Conservation (phyloP, 306 rosid species). For the Ormosia semicastrata region DNA sequence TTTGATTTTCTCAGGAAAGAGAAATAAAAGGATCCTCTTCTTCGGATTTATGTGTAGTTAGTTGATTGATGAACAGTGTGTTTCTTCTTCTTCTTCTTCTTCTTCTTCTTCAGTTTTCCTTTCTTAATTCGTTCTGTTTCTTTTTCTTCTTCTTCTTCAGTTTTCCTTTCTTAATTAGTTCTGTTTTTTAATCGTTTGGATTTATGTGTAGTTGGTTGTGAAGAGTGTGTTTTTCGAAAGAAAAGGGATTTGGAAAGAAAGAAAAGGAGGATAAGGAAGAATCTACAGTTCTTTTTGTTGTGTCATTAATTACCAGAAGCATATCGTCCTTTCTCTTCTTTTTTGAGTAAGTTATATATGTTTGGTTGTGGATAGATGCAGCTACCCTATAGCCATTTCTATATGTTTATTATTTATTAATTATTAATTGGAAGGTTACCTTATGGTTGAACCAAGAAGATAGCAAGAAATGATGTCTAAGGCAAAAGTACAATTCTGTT, state of each 20-base stretch:
- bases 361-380: not conserved
- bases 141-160: not conserved
- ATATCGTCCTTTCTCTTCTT: not conserved
- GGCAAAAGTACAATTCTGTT: not conserved
- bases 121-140: not conserved
- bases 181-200: not conserved
- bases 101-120: not conserved
- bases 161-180: too few relatives aligned
- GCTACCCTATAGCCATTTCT: not conserved
- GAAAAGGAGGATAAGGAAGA: too few relatives aligned
- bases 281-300: too few relatives aligned
- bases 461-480: not conserved
- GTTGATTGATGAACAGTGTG: too few relatives aligned
- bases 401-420: not conserved
- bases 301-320: too few relatives aligned
- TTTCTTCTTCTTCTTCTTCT: too few relatives aligned
- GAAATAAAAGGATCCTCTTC: conserved; percentile 1
- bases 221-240: too few relatives aligned
- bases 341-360: not conserved
- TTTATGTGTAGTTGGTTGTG: not conserved
- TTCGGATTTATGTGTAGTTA: too few relatives aligned
- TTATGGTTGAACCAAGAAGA: not conserved
- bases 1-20: conserved; percentile 1
- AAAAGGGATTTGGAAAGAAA: too few relatives aligned
- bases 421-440: not conserved